These are phyloP conservation scores for Grammothele lineata DNA, from an alignment of 768 basidiomycete species.

Conservation along the genomic window DNA sequence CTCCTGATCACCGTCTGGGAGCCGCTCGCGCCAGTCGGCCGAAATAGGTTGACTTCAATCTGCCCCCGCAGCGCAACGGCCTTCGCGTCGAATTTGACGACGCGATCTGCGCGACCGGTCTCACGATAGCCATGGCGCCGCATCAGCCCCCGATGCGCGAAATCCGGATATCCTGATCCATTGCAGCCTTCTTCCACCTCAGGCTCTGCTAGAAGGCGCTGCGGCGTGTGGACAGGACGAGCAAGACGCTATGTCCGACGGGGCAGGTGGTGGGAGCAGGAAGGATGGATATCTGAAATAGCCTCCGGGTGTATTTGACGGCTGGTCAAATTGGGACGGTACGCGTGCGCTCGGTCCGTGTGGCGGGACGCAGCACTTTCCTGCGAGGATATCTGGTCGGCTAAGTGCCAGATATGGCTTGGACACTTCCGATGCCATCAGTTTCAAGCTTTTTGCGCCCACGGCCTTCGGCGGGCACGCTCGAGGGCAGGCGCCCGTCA, in stretches of 20 bases:
- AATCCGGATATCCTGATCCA: no score
- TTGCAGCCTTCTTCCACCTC: no score
- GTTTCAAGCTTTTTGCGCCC: slow-evolving; percentile 16
- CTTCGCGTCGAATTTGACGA: slow-evolving; percentile 1
- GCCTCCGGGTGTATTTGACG: neutral
- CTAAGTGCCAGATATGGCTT: slow-evolving; percentile 1
- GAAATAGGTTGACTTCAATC: no score
- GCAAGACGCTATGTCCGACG: no score
- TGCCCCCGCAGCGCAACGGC: no score
- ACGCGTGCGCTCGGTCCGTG: neutral
- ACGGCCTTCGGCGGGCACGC: slow-evolving; percentile 9
- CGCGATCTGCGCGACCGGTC: neutral
- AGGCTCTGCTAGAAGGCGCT: no score
- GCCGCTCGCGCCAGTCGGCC: no score
- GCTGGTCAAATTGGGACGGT: slow-evolving; percentile 6
- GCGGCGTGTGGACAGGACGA: no score
- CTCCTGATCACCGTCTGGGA: no score
- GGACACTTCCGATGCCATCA: slow-evolving; percentile 9
- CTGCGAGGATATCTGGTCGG: neutral
- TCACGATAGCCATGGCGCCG: neutral
- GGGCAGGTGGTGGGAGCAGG: no score
- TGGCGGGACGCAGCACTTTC: neutral
- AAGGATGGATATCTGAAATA: no score
- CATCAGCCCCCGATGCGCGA: no score
- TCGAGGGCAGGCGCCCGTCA: neutral